Evolutionary conservation across 1,139 yeast species (phyloP).

Genomic region (Magnusiomyces paraingens): DNA sequence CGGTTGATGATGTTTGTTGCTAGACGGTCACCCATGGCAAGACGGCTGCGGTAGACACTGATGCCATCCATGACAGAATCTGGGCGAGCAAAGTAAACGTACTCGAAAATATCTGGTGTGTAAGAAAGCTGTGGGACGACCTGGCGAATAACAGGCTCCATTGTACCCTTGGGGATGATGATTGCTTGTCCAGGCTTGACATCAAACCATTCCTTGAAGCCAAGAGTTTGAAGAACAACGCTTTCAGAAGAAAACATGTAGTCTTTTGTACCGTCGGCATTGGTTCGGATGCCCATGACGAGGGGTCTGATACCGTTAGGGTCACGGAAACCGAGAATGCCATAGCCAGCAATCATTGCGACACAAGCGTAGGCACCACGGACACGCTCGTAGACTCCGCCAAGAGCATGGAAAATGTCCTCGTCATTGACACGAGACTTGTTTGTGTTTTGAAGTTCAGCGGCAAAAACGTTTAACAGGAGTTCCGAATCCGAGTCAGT

Average conservation of each 20-base stretch:
- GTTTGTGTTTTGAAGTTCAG: constrained; percentile 85
- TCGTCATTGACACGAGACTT: constrained; percentile 88
- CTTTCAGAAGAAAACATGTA: constrained; percentile 95
- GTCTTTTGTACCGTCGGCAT: constrained; percentile 67
- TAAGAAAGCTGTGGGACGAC: constrained; percentile 72
- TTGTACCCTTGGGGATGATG: constrained; percentile 68
- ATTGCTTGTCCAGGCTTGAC: constrained; percentile 94
- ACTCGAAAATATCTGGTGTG: constrained; percentile 95
- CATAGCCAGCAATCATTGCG: constrained; percentile 94
- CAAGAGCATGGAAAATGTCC: constrained; percentile 80
- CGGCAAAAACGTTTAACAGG: constrained; percentile 80
- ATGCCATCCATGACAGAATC: constrained; percentile 95
- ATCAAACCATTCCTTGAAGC: constrained; percentile 73
- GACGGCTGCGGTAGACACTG: constrained; percentile 85
- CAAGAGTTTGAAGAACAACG: constrained; percentile 92
- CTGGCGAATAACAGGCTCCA: constrained; percentile 75
- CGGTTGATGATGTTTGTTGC: constrained; percentile 60
- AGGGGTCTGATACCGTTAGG: constrained; percentile 96
- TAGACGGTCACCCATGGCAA: constrained; percentile 88
- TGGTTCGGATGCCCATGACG: constrained; percentile 70
- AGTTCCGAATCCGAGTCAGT: constrained; percentile 95
- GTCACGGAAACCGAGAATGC: constrained; percentile 91
- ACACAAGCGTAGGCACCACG: constrained; percentile 97
- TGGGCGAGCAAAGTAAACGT: constrained; percentile 96
- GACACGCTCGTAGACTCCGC: constrained; percentile 70